These are phyloP conservation scores for Talaromyces wortmannii DNA, from an alignment of 495 filamentous ascomycete species.

Conservation along the genomic window DNA sequence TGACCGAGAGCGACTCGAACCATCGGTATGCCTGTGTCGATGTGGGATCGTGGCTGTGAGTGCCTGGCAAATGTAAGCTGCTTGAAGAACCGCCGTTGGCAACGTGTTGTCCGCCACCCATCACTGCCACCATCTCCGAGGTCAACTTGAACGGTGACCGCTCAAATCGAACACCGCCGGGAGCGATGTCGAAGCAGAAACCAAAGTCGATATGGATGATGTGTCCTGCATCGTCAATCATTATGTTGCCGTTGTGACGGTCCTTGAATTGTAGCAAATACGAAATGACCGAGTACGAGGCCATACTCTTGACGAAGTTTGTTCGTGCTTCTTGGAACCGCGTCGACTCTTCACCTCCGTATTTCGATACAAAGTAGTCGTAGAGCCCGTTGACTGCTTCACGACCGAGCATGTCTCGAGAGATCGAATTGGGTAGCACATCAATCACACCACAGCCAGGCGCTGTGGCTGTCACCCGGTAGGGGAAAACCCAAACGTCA, in stretches of 20 bases:
- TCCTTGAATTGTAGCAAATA: constrained; percentile 99
- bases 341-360: constrained; percentile 90
- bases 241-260: constrained; percentile 98
- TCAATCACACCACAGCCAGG: constrained; percentile 98
- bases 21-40: constrained; percentile 84
- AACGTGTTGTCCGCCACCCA: constrained; percentile 64
- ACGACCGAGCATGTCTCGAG: constrained; percentile 95
- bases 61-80: constrained; percentile 22
- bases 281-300: constrained; percentile 97
- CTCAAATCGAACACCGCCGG: constrained; percentile 93
- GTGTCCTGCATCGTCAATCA: constrained; percentile 95
- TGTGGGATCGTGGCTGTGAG: constrained; percentile 38
- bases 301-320: constrained; percentile 99
- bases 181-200: constrained; percentile 98
- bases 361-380: constrained; percentile 96
- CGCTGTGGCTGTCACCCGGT: constrained; percentile 96
- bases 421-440: constrained; percentile 94
- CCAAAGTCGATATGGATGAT: constrained; percentile 99
- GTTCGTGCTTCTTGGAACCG: constrained; percentile 91
- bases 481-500: constrained; percentile 95
- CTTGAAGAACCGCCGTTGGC: constrained; percentile 16
- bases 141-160: constrained; percentile 98
- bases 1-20: constrained; percentile 95
- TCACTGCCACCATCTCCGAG: constrained; percentile 94
- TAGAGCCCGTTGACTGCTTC: constrained; percentile 97